Evolutionary conservation across 164 flowering plant genomes (phyloP), one percentile per base, ranked within the genome.

Genomic region (Warburgia ugandensis): DNA sequence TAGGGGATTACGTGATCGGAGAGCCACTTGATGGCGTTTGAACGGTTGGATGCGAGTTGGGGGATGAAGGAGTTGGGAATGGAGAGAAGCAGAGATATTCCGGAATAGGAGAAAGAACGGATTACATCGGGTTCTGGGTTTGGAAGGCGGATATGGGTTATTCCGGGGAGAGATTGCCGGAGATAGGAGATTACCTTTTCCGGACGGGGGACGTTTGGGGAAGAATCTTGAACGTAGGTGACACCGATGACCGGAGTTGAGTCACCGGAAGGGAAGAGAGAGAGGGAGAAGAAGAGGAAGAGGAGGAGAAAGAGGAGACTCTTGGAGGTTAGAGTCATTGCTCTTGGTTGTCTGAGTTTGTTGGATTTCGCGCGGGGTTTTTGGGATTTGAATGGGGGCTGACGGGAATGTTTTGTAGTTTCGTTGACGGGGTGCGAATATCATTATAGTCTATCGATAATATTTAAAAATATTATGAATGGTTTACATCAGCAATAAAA

Each of bases 41-140:
- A 75, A 42, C 70, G 76, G 62, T 86, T 89, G 38, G 77, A 26
- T 14, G 97, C 82, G 59, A 89, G 45, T 45, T 67, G 46, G 4
- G 77, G 77, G 58, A 89, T 41, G 42, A 73, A 29, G 48, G 52
- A n/a, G 66, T 89, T 83, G 22, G 92, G 92, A 56, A 86, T 48
- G 61, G 78, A 53, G 69, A 89, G 83, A 41, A 81, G 64, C 26
- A 89, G 78, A 36, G 84, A 61, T 62, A 74, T 69, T 54, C 76
- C 74, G 49, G 95, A 60, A 78, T 74, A 81, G 40, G 79, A 44
- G 72, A 89, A 86, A 50, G 86, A 66, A 1, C 81, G 79, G 56
- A 83, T 60, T 11, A 63, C 25, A 21, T 63, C 27, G 0, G 94
- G 89, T 33, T 76, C 64, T 0, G 90, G 58, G 29, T 62, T 64